Evolutionary conservation across 176 grass and related monocot species (phyloP), one percentile per base, ranked within the genome.

Genomic region (Triticum aestivum): DNA sequence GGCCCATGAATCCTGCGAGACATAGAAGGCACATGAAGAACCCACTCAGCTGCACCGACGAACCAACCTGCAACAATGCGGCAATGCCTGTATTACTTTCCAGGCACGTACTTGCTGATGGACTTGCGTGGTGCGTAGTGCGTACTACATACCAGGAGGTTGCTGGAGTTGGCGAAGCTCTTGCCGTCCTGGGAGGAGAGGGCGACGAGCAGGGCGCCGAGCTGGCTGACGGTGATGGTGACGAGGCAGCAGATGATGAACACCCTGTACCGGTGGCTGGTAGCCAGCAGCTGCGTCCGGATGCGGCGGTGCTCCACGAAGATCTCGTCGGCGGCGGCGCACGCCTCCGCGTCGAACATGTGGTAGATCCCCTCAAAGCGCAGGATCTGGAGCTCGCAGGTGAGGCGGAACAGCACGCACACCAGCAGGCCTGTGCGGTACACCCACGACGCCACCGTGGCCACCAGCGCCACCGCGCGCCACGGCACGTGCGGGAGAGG

Each of bases 331-430:
- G 75, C 83, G 12, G 70, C 37, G 58, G 82, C 74, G 67, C 63
- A 72, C 23, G 42, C 77, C 87, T 86, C 92, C 21, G 78, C 88
- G 77, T 94, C 86, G 87, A 98, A 94, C 94, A 96, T 98, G 69
- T 80, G 84, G 86, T 94, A 88, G 61, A 98, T 80, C 9, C 93
- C 94, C 65, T 96, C 97, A 69, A 98, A 98, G 59, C 97, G 83
- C 23, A 98, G 94, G 78, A 92, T 98, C 92, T 98, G 97, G 64
- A 98, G 94, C 91, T 94, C 92, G 92, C 97, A 98, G 20, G 97
- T 98, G 84, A 98, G 93, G 9, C 97, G 87, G 91, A 96, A 96
- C 69, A 98, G 88, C 85, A 96, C 97, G 85, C 94, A 96, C 34
- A 98, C 92, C 13, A 98, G 90, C 63, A 98, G 87, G 81, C 77